Percentiles rank a stretch among this genome's conserved stretches.
Conservation (phyloP, 192 early-diverging fungal species). For the Funneliformis mosseae region DNA sequence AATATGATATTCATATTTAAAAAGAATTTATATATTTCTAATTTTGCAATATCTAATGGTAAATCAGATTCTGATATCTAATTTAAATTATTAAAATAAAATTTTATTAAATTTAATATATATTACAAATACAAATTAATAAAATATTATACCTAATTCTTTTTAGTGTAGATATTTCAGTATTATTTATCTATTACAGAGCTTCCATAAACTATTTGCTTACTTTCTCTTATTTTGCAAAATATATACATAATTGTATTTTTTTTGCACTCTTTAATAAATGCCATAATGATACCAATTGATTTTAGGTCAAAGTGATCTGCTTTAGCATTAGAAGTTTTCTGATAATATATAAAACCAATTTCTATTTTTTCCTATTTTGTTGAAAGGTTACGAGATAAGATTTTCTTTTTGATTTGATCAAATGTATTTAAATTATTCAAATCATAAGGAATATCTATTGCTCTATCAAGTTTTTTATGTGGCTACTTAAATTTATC, state of each 20-base stretch:
- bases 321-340: not conserved
- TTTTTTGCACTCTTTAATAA: not conserved
- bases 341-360: not conserved
- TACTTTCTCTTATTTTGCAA: not conserved
- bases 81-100: not conserved
- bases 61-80: not conserved
- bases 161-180: too few species aligned
- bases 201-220: not conserved
- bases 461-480: not conserved
- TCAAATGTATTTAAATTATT: not conserved
- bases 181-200: not conserved
- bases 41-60: not conserved
- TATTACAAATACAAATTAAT: too few species aligned
- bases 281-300: not conserved
- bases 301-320: slow-evolving; percentile 3
- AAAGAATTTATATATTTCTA: not conserved
- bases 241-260: not conserved
- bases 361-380: not conserved
- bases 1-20: not conserved
- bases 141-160: too few species aligned
- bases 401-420: not conserved
- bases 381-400: not conserved
- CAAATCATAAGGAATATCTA: not conserved
- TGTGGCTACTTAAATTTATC: not conserved
- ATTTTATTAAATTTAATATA: too few species aligned